Evolutionary conservation across 225 moss, liverwort and hornwort species (phyloP), one percentile per base, ranked within the genome.

Genomic region (Rhytidiadelphus loreus): DNA sequence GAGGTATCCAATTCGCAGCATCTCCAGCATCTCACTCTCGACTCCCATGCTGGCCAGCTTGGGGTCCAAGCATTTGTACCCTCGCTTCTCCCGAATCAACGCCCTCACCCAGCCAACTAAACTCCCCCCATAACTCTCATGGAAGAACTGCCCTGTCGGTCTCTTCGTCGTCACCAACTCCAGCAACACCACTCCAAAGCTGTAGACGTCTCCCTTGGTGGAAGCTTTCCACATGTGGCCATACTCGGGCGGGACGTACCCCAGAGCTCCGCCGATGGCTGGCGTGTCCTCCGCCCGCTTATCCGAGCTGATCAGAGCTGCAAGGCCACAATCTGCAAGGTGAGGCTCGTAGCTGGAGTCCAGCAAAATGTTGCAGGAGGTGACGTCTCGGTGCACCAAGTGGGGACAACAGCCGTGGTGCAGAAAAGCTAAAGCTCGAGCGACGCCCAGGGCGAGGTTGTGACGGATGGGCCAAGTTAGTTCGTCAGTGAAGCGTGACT

Each of bases 1-100:
- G 44, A 97, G 90, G 81, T 96, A 96, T 8, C 95, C 97, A 83
- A 97, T 95, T 86, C 97, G 94, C 53, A 97, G 88, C 57, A 91
- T 92, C 92, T 97, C 97, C 87, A 96, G 89, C 96, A 97, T 96
- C 91, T 97, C 95, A 9, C 90, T 87, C 85, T 94, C 93, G 48
- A 88, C 86, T 24, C 93, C 95, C 37, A 86, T 81, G 76, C 87
- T 93, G 6, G 93, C 91, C 82, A 97, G 66, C 88, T 93, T 95
- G 85, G 85, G 85, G 21, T 86, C 85, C 85, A 86, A n/a, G 85
- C 85, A 86, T 37, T 76, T 86, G 1, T 86, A 86, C n/a, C 85
- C 85, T 62, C 85, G 85, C 76, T 86, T 86, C 60, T 86, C 85
- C 37, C 85, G 85, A n/a, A 86, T 76, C 61, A 86, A 3, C 22